Percentiles rank a stretch among this genome's conserved stretches.
These are phyloP conservation scores for Plasmodium chabaudi DNA, from an alignment of 169 alveolate genomes.

Conservation along the genomic window DNA sequence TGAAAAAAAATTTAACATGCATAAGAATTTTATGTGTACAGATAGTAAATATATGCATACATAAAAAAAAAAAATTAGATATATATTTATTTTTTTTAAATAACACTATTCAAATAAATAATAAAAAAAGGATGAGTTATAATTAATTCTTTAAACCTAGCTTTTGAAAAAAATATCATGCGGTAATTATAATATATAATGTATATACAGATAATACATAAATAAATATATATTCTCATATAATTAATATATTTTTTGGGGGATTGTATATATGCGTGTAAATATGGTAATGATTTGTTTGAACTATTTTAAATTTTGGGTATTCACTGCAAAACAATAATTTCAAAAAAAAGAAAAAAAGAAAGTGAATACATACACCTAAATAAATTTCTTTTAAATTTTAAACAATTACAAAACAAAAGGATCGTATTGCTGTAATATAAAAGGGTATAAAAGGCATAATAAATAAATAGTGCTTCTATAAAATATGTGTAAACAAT, in stretches of 20 bases:
- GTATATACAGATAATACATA: slow-evolving; percentile 5
- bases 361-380: slow-evolving; percentile 5
- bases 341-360: slow-evolving; percentile 1
- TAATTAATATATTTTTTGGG: slow-evolving; percentile 4
- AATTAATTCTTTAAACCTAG: slow-evolving; percentile 39
- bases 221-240: not conserved
- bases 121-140: slow-evolving; percentile 21
- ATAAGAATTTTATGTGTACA: not conserved
- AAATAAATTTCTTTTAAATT: not conserved
- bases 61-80: not conserved
- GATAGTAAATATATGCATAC: not conserved
- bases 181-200: not conserved
- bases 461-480: not conserved
- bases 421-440: slow-evolving; percentile 20
- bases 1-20: not conserved
- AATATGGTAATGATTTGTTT: not conserved
- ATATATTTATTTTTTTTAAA: not conserved
- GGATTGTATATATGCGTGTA: slow-evolving; percentile 3
- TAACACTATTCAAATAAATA: slow-evolving; percentile 30
- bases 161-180: slow-evolving; percentile 13
- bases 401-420: slow-evolving; percentile 25
- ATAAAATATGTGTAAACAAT: not conserved
- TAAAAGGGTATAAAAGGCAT: not conserved
- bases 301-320: slow-evolving; percentile 8
- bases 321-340: slow-evolving; percentile 14